Percentiles rank a stretch among this genome's conserved stretches.
Conservation (phyloP, 495 filamentous ascomycete species). For the Pseudoneurospora amorphoporcata region DNA sequence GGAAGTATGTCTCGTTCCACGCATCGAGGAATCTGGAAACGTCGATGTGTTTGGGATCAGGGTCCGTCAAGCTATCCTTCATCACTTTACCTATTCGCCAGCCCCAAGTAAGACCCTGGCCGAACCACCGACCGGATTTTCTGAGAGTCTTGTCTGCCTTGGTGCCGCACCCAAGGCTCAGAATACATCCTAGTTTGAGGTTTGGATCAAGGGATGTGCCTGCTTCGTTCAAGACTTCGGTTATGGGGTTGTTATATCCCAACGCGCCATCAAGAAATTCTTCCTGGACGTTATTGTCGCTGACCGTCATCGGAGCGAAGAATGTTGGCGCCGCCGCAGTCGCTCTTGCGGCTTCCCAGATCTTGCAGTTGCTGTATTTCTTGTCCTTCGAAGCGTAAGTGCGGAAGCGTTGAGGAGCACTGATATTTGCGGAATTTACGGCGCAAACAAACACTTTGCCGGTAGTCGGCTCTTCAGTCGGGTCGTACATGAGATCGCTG, state of each 20-base stretch:
- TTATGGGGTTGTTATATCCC: slow-evolving; percentile 18
- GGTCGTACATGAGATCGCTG: background rate
- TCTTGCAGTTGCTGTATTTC: background rate
- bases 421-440: background rate
- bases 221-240: background rate
- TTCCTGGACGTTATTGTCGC: background rate
- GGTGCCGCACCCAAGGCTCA: slow-evolving; percentile 16
- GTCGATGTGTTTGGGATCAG: background rate
- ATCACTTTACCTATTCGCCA: background rate
- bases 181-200: slow-evolving; percentile 2
- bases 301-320: background rate
- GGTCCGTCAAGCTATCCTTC: slow-evolving; percentile 8
- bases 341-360: slow-evolving; percentile 13
- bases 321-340: slow-evolving; percentile 9
- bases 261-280: slow-evolving; percentile 20
- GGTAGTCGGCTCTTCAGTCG: background rate
- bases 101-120: background rate
- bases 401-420: background rate
- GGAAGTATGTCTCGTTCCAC: slow-evolving; percentile 6
- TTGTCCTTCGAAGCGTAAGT: background rate
- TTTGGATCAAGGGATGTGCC: background rate
- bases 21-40: background rate
- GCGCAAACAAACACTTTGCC: background rate
- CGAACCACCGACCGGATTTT: background rate
- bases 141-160: background rate